phyloP scores from a whole-genome alignment of 495 filamentous ascomycete genomes.

The Penicillium mononematosum region DNA sequence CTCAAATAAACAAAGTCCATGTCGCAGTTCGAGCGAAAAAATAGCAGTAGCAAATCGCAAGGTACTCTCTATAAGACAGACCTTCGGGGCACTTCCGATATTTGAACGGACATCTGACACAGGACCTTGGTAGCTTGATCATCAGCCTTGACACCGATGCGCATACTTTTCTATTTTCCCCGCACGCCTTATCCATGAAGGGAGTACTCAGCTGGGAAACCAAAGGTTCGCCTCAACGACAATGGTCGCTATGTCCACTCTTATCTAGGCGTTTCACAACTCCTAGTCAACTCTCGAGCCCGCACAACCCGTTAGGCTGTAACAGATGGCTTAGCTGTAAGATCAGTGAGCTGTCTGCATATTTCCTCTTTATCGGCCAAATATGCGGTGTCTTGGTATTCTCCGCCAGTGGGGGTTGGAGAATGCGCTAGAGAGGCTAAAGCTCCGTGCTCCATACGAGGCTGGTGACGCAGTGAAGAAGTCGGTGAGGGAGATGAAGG shows the following conservation, averaged over 20 bases:
- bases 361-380: constrained; percentile 51
- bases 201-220: background rate
- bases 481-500: constrained; percentile 48
- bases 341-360: background rate
- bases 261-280: background rate
- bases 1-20: background rate
- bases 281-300: background rate
- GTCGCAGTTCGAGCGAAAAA: background rate
- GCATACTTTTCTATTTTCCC: constrained; percentile 18
- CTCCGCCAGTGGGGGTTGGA: constrained; percentile 57
- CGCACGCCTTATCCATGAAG: background rate
- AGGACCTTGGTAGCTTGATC: background rate
- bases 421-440: constrained; percentile 53
- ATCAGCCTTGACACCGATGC: constrained; percentile 1
- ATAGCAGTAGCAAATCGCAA: background rate
- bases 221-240: background rate
- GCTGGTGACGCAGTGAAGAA: constrained; percentile 48
- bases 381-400: constrained; percentile 58
- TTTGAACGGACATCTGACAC: background rate
- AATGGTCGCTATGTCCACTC: background rate
- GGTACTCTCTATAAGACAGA: background rate
- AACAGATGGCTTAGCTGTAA: background rate
- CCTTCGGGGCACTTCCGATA: background rate
- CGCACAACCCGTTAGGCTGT: background rate
- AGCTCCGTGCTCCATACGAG: constrained; percentile 56